A percentile compares a stretch with the other conserved stretches of the same genome.
These are phyloP conservation scores for Astrocystis sublimbata DNA, from an alignment of 495 filamentous ascomycete genomes.

Conservation along the genomic window DNA sequence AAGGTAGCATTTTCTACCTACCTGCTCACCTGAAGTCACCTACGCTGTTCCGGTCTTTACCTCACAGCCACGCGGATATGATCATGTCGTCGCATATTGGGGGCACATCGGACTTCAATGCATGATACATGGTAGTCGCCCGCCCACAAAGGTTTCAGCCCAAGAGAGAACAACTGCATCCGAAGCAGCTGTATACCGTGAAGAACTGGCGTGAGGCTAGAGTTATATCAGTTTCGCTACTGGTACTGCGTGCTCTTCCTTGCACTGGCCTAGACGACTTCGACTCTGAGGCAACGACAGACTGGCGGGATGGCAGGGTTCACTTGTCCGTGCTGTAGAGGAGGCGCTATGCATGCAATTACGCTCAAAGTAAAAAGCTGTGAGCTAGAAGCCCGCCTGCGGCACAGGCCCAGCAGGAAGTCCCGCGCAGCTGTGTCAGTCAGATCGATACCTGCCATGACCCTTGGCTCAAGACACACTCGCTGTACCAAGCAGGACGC, in stretches of 20 bases:
- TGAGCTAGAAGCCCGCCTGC: conserved; percentile 16
- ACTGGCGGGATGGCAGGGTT: conserved; percentile 14
- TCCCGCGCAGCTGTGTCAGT: conserved; percentile 7
- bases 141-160: neutral
- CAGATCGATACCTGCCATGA: conserved; percentile 4
- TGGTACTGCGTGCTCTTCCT: neutral
- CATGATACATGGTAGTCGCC: neutral
- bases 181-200: no score
- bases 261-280: neutral
- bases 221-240: no score
- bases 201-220: no score
- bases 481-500: neutral
- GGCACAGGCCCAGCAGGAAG: conserved; percentile 17
- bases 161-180: neutral
- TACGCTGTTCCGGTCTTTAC: neutral
- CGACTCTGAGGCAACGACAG: neutral
- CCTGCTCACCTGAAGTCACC: neutral
- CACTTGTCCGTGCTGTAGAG: neutral
- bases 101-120: neutral
- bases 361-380: neutral
- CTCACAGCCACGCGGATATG: neutral
- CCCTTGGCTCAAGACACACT: neutral
- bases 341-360: conserved; percentile 11
- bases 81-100: neutral
- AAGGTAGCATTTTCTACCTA: neutral